Percentiles rank a stretch among this genome's conserved stretches.
These are phyloP conservation scores for Gossypium mustelinum DNA, from an alignment of 345 rosid species.

Conservation along the genomic window DNA sequence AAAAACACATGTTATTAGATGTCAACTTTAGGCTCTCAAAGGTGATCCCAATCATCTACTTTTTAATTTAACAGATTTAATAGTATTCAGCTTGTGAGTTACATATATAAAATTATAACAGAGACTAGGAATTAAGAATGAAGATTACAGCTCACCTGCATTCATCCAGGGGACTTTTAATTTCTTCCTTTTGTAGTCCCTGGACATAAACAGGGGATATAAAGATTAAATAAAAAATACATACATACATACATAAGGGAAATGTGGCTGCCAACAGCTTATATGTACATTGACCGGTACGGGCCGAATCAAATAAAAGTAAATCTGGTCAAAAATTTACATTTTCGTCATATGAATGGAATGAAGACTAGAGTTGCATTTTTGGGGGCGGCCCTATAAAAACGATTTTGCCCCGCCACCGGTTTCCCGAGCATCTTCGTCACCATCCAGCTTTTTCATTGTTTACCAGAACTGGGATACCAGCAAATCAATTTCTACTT, in stretches of 20 bases:
- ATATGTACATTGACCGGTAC: slow-evolving; percentile 6
- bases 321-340: slow-evolving; percentile 15
- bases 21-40: too few species aligned
- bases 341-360: slow-evolving; percentile 20
- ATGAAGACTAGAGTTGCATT: slow-evolving; percentile 23
- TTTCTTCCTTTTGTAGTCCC: background rate
- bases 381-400: background rate
- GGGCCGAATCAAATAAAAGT: background rate
- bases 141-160: slow-evolving; percentile 2
- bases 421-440: slow-evolving; percentile 19
- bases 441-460: slow-evolving; percentile 16
- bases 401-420: slow-evolving; percentile 14
- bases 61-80: too few species aligned
- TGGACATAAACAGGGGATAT: background rate
- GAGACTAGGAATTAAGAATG: background rate
- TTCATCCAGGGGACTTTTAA: slow-evolving; percentile 1
- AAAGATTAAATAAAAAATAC: background rate
- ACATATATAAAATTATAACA: background rate
- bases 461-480: slow-evolving; percentile 41
- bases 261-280: slow-evolving; percentile 1
- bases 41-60: too few species aligned
- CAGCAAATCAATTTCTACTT: slow-evolving; percentile 14
- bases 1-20: too few species aligned
- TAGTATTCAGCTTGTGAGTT: too few species aligned
- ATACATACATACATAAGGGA: background rate